Percentiles rank a stretch among this genome's conserved stretches.
phyloP scores from a whole-genome alignment of 2,329 filamentous ascomycete genomes.

The Stemphylium lycopersici region DNA sequence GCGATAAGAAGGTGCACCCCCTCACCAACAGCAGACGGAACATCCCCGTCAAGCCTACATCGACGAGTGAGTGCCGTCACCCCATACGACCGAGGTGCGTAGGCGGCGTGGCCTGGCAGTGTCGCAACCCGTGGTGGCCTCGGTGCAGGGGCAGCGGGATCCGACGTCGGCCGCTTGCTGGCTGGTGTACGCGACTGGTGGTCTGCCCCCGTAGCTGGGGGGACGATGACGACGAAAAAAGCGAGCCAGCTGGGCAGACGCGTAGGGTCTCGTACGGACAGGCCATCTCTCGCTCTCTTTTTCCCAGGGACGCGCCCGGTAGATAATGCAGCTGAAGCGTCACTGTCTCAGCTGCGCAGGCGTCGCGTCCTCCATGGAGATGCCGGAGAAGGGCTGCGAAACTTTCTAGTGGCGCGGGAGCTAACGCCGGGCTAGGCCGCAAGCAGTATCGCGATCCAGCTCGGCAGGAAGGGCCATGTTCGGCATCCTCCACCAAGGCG shows the following conservation, averaged over 20 bases:
- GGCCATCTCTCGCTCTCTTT: neutral
- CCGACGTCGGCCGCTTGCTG: neutral
- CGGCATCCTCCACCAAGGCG: slow-evolving; percentile 22
- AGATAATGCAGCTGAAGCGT: neutral
- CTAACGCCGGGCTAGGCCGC: slow-evolving; percentile 17
- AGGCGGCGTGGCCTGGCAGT: no score
- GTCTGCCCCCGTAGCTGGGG: no score
- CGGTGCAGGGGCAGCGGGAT: no score
- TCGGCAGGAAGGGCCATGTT: slow-evolving; percentile 27
- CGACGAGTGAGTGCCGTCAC: neutral
- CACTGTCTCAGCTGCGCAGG: neutral
- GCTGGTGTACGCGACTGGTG: no score
- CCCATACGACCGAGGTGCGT: no score
- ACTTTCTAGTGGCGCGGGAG: slow-evolving; percentile 29
- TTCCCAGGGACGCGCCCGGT: neutral
- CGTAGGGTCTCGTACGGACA: neutral
- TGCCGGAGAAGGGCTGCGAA: slow-evolving; percentile 40
- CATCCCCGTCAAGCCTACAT: slow-evolving; percentile 24
- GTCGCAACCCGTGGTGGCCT: no score
- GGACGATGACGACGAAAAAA: neutral
- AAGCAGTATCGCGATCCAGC: slow-evolving; percentile 18
- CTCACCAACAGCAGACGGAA: slow-evolving; percentile 3
- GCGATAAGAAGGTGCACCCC: no score
- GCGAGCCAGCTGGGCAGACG: neutral
- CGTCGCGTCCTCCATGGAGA: slow-evolving; percentile 35